phyloP scores from a whole-genome alignment of 2,329 filamentous ascomycete genomes.

The Emergomyces orientalis region DNA sequence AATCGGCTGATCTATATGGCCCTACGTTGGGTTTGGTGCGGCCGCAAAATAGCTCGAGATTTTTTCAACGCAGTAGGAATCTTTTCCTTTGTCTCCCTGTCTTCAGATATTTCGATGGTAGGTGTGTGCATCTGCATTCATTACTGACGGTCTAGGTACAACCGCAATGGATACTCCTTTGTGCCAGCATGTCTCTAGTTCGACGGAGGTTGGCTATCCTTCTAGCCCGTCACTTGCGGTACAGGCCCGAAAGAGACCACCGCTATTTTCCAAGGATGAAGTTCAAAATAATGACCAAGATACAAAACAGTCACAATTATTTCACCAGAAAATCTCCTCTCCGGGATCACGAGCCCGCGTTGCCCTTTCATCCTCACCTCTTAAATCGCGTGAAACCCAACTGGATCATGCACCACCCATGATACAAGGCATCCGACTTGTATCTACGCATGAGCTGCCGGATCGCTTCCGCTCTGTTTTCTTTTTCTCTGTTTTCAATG shows the following conservation, averaged over 20 bases:
- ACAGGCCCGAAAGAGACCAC: conserved; percentile 13
- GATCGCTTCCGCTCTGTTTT: conserved; percentile 63
- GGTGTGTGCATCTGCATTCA: conserved; percentile 1
- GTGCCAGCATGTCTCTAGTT: conserved; percentile 22
- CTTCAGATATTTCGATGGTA: background rate
- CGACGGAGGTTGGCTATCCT: conserved; percentile 20
- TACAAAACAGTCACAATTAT: background rate
- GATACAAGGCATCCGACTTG: conserved; percentile 51
- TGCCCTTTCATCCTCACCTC: conserved; percentile 7
- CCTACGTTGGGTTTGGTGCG: background rate
- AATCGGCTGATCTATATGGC: conserved; percentile 4
- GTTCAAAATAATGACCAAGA: background rate
- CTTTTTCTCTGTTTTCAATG: conserved; percentile 67
- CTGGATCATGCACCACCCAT: conserved; percentile 33
- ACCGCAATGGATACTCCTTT: conserved; percentile 18
- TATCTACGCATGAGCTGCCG: conserved; percentile 53
- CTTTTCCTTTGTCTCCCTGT: background rate
- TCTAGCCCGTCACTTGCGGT: conserved; percentile 28
- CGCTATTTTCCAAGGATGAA: background rate
- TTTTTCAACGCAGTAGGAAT: conserved; percentile 25
- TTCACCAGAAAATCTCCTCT: background rate
- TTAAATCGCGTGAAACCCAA: conserved; percentile 19
- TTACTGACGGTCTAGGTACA: conserved; percentile 14
- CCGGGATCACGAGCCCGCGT: background rate
- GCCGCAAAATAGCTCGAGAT: conserved; percentile 20